These are phyloP conservation scores for Coemansia sp. DNA, from an alignment of 192 early-diverging fungal species.

Conservation along the genomic window DNA sequence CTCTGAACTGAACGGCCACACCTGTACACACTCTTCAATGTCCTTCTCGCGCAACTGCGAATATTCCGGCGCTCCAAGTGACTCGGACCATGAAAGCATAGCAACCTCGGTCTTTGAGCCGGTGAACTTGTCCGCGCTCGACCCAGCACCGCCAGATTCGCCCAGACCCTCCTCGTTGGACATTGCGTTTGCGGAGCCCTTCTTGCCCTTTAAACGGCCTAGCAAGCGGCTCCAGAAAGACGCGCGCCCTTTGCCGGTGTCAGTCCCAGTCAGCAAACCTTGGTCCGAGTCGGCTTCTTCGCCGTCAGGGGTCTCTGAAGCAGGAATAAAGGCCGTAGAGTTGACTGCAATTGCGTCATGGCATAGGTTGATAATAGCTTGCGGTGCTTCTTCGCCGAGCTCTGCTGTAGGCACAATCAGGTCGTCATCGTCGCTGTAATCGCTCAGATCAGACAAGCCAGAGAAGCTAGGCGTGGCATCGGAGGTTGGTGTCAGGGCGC, in stretches of 20 bases:
- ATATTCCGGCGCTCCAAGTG: slow-evolving; percentile 64
- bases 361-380: slow-evolving; percentile 56
- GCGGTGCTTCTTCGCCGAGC: slow-evolving; percentile 51
- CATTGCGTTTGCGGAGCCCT: neutral
- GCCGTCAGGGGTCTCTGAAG: slow-evolving; percentile 8
- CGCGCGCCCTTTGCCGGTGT: slow-evolving; percentile 8
- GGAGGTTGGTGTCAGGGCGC: slow-evolving; percentile 45
- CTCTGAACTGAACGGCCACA: slow-evolving; percentile 90
- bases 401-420: slow-evolving; percentile 56
- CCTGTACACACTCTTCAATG: slow-evolving; percentile 61
- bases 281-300: slow-evolving; percentile 30
- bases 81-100: slow-evolving; percentile 74
- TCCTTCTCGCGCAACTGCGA: slow-evolving; percentile 61
- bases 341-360: slow-evolving; percentile 79
- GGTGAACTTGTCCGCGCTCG: slow-evolving; percentile 57
- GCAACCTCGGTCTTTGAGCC: slow-evolving; percentile 98
- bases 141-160: slow-evolving; percentile 14
- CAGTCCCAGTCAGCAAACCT: slow-evolving; percentile 16
- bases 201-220: slow-evolving; percentile 9
- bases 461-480: slow-evolving; percentile 46
- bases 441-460: slow-evolving; percentile 47
- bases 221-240: slow-evolving; percentile 33
- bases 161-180: slow-evolving; percentile 26
- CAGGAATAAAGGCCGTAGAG: slow-evolving; percentile 70
- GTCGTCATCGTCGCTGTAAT: slow-evolving; percentile 51